Conservation (phyloP, 352 stramenopile species). For the Aphanomyces cochlioides region DNA sequence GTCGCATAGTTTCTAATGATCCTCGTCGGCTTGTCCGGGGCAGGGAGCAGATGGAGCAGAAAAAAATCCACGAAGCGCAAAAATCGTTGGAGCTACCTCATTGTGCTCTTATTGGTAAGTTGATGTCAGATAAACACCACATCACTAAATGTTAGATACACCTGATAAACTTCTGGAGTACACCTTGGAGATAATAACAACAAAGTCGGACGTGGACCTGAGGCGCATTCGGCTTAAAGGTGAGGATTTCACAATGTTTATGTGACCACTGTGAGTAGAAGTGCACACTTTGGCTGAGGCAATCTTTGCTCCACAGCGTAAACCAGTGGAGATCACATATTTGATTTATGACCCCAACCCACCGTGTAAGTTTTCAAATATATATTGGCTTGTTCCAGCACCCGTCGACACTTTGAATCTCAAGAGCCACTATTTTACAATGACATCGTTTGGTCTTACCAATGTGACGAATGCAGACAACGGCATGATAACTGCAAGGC, state of each 20-base stretch:
- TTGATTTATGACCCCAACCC: conserved; percentile 3
- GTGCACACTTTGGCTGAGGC: conserved; percentile 4
- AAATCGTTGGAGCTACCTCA: too few relatives aligned
- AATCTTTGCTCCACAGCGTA: conserved; percentile 11
- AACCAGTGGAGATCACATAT: conserved; percentile 6
- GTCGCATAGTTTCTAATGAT: too few relatives aligned
- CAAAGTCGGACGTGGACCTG: background rate
- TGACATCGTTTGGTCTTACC: conserved; percentile 17
- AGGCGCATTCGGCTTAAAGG: conserved; percentile 3
- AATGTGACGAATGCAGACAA: background rate
- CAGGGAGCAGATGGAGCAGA: too few relatives aligned
- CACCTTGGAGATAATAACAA: conserved; percentile 4
- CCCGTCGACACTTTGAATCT: conserved; percentile 4
- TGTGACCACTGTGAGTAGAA: background rate
- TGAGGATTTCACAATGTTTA: background rate
- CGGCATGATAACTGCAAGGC: background rate
- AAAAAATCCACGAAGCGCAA: too few relatives aligned
- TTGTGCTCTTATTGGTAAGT: too few relatives aligned
- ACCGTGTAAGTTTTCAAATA: conserved; percentile 20
- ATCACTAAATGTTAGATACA: conserved; percentile 5
- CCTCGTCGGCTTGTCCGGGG: too few relatives aligned
- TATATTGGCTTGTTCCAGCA: conserved; percentile 11
- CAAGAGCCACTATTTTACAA: conserved; percentile 3
- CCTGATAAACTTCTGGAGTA: conserved; percentile 19
- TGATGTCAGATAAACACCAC: background rate